Conservation (phyloP, 371 early-diverging fungal genomes). For the Syncephalis plumigaleata region DNA sequence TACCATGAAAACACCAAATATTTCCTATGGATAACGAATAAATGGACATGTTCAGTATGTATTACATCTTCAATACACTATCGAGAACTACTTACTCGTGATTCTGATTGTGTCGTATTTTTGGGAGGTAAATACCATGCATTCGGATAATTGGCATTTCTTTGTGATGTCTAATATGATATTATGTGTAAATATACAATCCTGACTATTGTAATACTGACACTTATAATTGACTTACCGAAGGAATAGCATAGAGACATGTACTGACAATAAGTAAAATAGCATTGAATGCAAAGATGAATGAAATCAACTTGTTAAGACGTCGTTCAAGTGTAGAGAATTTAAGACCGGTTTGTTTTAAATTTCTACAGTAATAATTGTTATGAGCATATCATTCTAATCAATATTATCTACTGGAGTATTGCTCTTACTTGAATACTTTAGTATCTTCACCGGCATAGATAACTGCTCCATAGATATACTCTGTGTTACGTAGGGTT, state of each 20-base stretch:
- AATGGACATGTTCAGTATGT: constrained; percentile 24
- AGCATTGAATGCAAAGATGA: constrained; percentile 24
- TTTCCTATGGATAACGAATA: not conserved
- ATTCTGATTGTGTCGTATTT: constrained; percentile 8
- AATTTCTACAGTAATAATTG: constrained; percentile 23
- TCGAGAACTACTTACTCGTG: constrained; percentile 7
- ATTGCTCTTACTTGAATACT: constrained; percentile 61
- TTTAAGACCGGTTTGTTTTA: constrained; percentile 38
- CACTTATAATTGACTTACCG: constrained; percentile 3
- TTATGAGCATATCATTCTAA: too few relatives aligned
- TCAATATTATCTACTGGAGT: constrained; percentile 23
- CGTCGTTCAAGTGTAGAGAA: constrained; percentile 32
- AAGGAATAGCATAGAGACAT: constrained; percentile 13
- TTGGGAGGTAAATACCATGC: constrained; percentile 14
- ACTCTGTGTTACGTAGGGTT: constrained; percentile 77
- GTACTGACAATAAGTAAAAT: constrained; percentile 11
- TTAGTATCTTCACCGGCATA: constrained; percentile 89
- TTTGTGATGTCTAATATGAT: not conserved
- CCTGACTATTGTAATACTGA: too few relatives aligned
- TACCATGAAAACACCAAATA: constrained; percentile 15
- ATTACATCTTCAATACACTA: constrained; percentile 31
- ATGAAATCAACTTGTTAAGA: constrained; percentile 35
- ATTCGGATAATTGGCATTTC: constrained; percentile 3
- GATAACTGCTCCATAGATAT: constrained; percentile 66
- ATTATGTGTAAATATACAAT: not conserved